These are phyloP conservation scores for Saccharum officinarum DNA, from an alignment of 176 grass and related monocot genomes.

Conservation along the genomic window DNA sequence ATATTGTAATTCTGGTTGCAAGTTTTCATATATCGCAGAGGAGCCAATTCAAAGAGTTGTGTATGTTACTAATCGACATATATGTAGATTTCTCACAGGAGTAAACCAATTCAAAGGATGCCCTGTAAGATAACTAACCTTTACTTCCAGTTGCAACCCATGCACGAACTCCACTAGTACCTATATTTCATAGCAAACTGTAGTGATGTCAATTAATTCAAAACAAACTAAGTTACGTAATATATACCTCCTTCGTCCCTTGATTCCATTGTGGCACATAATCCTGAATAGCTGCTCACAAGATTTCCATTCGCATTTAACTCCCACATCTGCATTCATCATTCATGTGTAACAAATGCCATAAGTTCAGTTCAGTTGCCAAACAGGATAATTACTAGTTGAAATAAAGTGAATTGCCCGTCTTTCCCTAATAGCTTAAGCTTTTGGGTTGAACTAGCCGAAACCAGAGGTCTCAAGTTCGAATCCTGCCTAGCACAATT, in stretches of 20 bases:
- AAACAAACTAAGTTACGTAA: slow-evolving; percentile 25
- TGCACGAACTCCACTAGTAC: slow-evolving; percentile 47
- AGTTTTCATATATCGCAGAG: not conserved
- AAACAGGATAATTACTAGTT: not conserved
- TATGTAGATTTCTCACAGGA: not conserved
- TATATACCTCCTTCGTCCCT: slow-evolving; percentile 37
- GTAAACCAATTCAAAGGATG: slow-evolving; percentile 7
- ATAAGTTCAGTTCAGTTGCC: not conserved
- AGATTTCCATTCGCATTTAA: slow-evolving; percentile 88
- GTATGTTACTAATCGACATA: not conserved
- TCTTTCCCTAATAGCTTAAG: not conserved
- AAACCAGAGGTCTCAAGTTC: not conserved
- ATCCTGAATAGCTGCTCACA: slow-evolving; percentile 79
- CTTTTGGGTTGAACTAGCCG: not conserved
- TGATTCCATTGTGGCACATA: slow-evolving; percentile 64
- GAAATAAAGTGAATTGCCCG: not conserved
- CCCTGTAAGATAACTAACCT: slow-evolving; percentile 48
- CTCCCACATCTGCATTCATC: slow-evolving; percentile 70
- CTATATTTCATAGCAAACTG: slow-evolving; percentile 39
- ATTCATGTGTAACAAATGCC: slow-evolving; percentile 20
- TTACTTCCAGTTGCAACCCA: slow-evolving; percentile 84
- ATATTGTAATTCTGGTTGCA: not conserved
- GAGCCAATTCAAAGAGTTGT: not conserved
- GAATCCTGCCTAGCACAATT: not conserved
- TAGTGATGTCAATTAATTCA: slow-evolving; percentile 16